phyloP scores from a whole-genome alignment of 352 stramenopile species.

The Aphanomyces invadans region DNA sequence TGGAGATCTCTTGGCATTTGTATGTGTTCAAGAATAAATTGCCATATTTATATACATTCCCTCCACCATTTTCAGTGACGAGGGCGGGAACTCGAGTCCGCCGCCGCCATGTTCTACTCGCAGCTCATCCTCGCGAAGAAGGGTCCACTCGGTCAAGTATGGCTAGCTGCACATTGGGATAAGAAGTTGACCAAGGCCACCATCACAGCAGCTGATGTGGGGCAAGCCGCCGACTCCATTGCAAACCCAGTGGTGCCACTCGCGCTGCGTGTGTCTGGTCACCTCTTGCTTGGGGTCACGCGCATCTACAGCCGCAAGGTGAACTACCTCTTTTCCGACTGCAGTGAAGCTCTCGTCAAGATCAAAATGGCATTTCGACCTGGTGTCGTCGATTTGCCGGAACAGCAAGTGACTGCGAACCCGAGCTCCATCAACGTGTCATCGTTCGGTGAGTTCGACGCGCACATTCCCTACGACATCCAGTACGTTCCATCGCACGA shows the following conservation, averaged over 20 bases:
- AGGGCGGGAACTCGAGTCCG: not conserved
- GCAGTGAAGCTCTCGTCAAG: constrained; percentile 97
- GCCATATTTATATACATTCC: not conserved
- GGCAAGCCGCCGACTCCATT: constrained; percentile 94
- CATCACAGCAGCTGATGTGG: constrained; percentile 97
- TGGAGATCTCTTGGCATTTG: not conserved
- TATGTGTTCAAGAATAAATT: too few species aligned
- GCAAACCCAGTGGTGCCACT: constrained; percentile 95
- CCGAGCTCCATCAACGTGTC: constrained; percentile 73
- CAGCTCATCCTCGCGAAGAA: constrained; percentile 99
- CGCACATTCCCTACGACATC: constrained; percentile 76
- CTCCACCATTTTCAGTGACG: constrained; percentile 4
- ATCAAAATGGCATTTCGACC: constrained; percentile 96
- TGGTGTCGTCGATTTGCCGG: constrained; percentile 67
- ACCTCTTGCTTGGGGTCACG: constrained; percentile 97
- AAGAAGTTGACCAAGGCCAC: constrained; percentile 99
- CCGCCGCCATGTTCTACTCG: constrained; percentile 97
- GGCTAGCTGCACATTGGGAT: constrained; percentile 98
- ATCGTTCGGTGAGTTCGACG: constrained; percentile 81
- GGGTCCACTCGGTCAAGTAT: constrained; percentile 97
- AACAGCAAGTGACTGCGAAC: constrained; percentile 53
- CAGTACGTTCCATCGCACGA: constrained; percentile 42
- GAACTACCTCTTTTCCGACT: constrained; percentile 98
- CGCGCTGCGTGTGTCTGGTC: constrained; percentile 94
- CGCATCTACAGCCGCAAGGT: constrained; percentile 98